Conservation (phyloP, 805 yeast species). For the Ogataea nonfermentans region DNA sequence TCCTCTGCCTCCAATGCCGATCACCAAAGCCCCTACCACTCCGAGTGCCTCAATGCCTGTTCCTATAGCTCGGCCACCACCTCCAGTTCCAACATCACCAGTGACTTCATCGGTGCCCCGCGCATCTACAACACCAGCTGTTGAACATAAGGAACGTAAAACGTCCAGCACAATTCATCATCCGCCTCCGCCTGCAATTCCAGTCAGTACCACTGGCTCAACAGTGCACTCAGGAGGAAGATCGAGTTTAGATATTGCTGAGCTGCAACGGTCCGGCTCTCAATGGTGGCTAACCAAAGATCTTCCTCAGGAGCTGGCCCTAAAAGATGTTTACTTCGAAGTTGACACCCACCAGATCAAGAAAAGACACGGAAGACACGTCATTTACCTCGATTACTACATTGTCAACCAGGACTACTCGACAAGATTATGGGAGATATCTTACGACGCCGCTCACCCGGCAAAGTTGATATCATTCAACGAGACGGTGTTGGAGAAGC, state of each 20-base stretch:
- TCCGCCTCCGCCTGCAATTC: conserved; percentile 15
- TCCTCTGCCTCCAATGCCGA: conserved; percentile 18
- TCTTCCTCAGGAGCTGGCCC: conserved; percentile 52
- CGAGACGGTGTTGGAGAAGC: conserved; percentile 36
- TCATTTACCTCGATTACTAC: conserved; percentile 62
- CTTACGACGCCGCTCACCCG: conserved; percentile 56
- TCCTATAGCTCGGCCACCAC: conserved; percentile 7
- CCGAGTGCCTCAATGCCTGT: background rate
- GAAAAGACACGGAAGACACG: conserved; percentile 55
- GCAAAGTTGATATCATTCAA: conserved; percentile 43
- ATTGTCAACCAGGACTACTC: conserved; percentile 72
- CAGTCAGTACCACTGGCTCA: conserved; percentile 23
- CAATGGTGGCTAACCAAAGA: conserved; percentile 69
- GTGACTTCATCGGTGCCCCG: conserved; percentile 26
- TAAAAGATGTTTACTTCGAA: conserved; percentile 56
- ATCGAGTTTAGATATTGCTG: conserved; percentile 16
- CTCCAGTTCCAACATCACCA: conserved; percentile 13
- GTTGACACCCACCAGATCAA: conserved; percentile 53
- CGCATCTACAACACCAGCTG: conserved; percentile 19
- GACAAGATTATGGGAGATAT: conserved; percentile 57
- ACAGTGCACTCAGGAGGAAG: conserved; percentile 10
- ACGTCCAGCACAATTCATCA: conserved; percentile 11
- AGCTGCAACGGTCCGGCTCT: conserved; percentile 19
- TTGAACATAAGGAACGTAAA: conserved; percentile 25
- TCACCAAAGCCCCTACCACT: conserved; percentile 15